Evolutionary conservation across 805 yeast genomes (phyloP).

Genomic region (Wickerhamomyces chambardii): DNA sequence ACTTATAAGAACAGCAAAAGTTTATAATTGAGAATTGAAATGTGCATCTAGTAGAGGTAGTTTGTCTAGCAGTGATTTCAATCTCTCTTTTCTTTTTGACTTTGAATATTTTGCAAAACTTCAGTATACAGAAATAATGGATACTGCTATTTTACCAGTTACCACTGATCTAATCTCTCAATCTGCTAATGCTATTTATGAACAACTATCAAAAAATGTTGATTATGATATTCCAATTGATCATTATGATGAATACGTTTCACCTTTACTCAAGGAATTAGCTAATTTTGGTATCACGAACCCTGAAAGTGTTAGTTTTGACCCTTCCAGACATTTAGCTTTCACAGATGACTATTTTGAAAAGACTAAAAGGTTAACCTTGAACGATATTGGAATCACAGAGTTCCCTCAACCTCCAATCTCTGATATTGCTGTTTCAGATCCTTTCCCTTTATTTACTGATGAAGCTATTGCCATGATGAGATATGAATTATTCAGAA

Average conservation of each 20-base stretch:
- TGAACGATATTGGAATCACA: constrained; percentile 39
- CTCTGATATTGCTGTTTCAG: constrained; percentile 45
- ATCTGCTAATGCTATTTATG: background rate
- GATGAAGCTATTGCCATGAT: constrained; percentile 50
- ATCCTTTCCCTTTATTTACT: constrained; percentile 53
- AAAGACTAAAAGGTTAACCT: constrained; percentile 27
- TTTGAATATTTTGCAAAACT: no score
- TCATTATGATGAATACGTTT: constrained; percentile 1
- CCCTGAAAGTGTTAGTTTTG: constrained; percentile 20
- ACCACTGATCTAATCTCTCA: background rate
- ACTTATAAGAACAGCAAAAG: no score
- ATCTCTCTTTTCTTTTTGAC: no score
- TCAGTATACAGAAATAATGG: no score
- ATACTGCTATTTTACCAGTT: background rate
- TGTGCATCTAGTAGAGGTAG: no score
- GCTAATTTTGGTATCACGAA: constrained; percentile 14
- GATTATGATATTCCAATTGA: constrained; percentile 3
- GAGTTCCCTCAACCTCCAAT: constrained; percentile 32
- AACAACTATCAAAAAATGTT: constrained; percentile 3
- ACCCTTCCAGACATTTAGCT: constrained; percentile 27
- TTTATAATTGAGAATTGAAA: no score
- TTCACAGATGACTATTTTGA: constrained; percentile 28
- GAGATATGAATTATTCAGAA: constrained; percentile 43
- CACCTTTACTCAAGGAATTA: constrained; percentile 2
- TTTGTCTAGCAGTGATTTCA: no score